A percentile compares a stretch with the other conserved stretches of the same genome.
Evolutionary conservation across 768 basidiomycete species (phyloP).

Genomic region (Coprinopsis cinerea): DNA sequence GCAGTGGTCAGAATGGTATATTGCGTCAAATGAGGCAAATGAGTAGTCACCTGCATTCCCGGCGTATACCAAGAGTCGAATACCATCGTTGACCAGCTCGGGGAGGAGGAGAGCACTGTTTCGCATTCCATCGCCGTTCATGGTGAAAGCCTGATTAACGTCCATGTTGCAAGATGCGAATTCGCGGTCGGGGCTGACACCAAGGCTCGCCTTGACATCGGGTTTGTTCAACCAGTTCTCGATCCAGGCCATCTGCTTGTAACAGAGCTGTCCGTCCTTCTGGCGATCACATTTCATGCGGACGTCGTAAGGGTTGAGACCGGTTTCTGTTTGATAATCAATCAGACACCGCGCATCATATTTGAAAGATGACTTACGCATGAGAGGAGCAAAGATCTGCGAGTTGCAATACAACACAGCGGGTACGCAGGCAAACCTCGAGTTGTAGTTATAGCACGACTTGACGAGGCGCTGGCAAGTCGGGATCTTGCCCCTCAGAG

Average conservation of each 20-base stretch:
- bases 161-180: conserved; percentile 75
- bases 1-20: no score
- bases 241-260: conserved; percentile 78
- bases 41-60: conserved; percentile 64
- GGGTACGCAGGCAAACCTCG: conserved; percentile 62
- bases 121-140: conserved; percentile 84
- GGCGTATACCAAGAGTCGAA: conserved; percentile 85
- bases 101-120: conserved; percentile 76
- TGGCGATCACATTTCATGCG: conserved; percentile 65
- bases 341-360: conserved; percentile 2
- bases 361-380: conserved; percentile 41
- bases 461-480: conserved; percentile 72
- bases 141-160: conserved; percentile 73
- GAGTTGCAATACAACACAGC: conserved; percentile 76
- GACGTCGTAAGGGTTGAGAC: conserved; percentile 87
- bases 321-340: conserved; percentile 41
- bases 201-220: conserved; percentile 71
- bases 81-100: conserved; percentile 74
- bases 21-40: no score
- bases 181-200: conserved; percentile 51
- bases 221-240: conserved; percentile 84
- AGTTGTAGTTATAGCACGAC: conserved; percentile 59
- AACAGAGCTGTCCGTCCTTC: conserved; percentile 71
- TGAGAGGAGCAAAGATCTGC: conserved; percentile 65
- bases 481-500: conserved; percentile 58